Conservation (phyloP, 2,329 filamentous ascomycete genomes). For the Curvularia sp. region DNA sequence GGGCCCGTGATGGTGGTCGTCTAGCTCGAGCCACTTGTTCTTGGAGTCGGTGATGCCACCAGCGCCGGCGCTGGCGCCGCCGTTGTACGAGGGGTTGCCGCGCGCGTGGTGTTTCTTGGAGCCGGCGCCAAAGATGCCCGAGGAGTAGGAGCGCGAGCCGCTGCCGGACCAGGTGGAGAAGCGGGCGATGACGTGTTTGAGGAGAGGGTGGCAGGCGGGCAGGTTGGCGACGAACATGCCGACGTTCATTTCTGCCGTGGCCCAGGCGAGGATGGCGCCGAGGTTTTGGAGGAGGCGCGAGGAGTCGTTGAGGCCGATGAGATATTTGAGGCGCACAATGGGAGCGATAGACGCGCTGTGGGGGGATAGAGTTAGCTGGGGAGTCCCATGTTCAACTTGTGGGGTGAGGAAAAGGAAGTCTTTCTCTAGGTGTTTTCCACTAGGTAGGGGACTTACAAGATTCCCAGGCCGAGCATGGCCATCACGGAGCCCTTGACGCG, state of each 20-base stretch:
- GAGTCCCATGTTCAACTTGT: too few species aligned
- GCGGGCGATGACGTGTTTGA: slow-evolving; percentile 10
- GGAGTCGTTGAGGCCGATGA: slow-evolving; percentile 14
- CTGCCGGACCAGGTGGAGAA: slow-evolving; percentile 11
- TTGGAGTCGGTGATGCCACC: neutral
- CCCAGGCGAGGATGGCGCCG: slow-evolving; percentile 14
- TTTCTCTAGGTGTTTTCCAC: neutral
- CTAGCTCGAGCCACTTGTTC: slow-evolving; percentile 11
- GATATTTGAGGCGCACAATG: slow-evolving; percentile 13
- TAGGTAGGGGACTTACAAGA: slow-evolving; percentile 4
- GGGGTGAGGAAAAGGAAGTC: neutral
- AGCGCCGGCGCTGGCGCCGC: neutral
- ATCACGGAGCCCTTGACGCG: slow-evolving; percentile 15
- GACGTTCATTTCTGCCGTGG: slow-evolving; percentile 17
- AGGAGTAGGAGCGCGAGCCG: neutral
- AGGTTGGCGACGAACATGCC: slow-evolving; percentile 18
- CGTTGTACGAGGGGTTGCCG: neutral
- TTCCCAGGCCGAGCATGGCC: slow-evolving; percentile 12
- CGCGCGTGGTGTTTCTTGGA: neutral
- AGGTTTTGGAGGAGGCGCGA: slow-evolving; percentile 10
- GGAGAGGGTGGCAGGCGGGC: slow-evolving; percentile 14
- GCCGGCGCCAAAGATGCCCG: neutral
- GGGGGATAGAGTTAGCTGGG: neutral
- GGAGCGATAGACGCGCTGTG: slow-evolving; percentile 17
- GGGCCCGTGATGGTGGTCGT: neutral